These are phyloP conservation scores for Phytophthora macrochlamydospora DNA, from an alignment of 352 stramenopile species.

Conservation along the genomic window DNA sequence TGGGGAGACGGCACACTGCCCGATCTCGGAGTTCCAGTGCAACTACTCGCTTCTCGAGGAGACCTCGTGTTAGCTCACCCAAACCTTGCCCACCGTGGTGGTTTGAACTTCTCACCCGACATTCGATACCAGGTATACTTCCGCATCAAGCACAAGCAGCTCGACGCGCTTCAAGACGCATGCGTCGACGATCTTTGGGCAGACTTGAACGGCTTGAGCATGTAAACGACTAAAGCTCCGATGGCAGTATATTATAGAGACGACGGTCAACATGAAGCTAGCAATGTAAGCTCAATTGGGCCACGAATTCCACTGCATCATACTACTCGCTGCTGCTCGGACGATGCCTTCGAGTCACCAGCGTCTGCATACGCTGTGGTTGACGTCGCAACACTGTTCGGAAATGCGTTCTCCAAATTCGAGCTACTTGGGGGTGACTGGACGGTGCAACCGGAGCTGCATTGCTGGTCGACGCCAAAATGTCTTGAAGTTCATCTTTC, in stretches of 20 bases:
- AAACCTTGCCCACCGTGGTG: conserved; percentile 73
- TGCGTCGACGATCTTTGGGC: conserved; percentile 44
- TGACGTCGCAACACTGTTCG: conserved; percentile 29
- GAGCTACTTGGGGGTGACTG: conserved; percentile 13
- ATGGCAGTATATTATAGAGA: conserved; percentile 36
- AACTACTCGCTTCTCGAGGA: conserved; percentile 57
- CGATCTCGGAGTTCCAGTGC: conserved; percentile 62
- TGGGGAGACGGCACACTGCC: conserved; percentile 78
- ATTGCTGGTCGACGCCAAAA: conserved; percentile 63
- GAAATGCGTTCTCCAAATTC: conserved; percentile 62
- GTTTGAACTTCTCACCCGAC: conserved; percentile 82
- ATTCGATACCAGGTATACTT: conserved; percentile 88
- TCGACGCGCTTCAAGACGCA: conserved; percentile 38
- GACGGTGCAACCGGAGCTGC: conserved; percentile 14
- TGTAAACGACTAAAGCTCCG: conserved; percentile 23
- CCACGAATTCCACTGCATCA: conserved; percentile 33
- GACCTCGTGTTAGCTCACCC: conserved; percentile 80
- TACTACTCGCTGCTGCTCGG: conserved; percentile 51
- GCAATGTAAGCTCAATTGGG: conserved; percentile 5
- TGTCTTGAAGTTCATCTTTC: conserved; percentile 92
- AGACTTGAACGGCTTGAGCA: conserved; percentile 59
- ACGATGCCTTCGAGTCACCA: conserved; percentile 24
- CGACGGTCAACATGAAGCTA: conserved; percentile 16
- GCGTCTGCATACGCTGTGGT: conserved; percentile 21
- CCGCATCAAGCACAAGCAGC: conserved; percentile 73